Percentiles rank a stretch among this genome's conserved stretches.
Evolutionary conservation across 176 grass and related monocot genomes (phyloP).

Genomic region (Calamus simplicifolius): DNA sequence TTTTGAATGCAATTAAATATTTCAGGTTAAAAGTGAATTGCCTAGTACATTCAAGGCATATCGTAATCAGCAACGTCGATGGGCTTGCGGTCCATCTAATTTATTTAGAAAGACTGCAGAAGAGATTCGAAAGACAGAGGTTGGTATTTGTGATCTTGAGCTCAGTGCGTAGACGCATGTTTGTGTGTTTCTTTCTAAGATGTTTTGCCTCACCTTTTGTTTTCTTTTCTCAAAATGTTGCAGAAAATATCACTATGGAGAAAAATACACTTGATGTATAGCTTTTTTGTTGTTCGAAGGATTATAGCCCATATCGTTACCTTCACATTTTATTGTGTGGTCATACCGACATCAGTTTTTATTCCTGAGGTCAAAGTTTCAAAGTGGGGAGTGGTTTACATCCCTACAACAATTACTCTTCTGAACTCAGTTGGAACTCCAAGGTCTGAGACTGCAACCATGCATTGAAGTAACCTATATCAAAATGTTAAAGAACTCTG

Average conservation of each 20-base stretch:
- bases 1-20: background rate
- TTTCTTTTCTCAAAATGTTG: constrained; percentile 3
- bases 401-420: constrained; percentile 76
- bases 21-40: constrained; percentile 18
- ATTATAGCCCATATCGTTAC: constrained; percentile 77
- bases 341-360: constrained; percentile 61
- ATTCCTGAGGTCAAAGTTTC: constrained; percentile 70
- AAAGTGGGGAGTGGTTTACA: constrained; percentile 69
- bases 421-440: constrained; percentile 76
- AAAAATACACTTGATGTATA: constrained; percentile 75
- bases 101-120: background rate
- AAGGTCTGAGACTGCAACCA: constrained; percentile 25
- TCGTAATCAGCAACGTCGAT: constrained; percentile 7
- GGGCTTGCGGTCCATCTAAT: constrained; percentile 14
- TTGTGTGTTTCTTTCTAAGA: too few relatives aligned
- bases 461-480: too few relatives aligned
- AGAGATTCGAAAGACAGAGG: constrained; percentile 11
- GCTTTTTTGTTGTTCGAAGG: constrained; percentile 88
- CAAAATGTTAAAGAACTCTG: too few relatives aligned
- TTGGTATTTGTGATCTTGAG: background rate
- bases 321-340: constrained; percentile 82
- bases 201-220: background rate
- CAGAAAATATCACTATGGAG: constrained; percentile 71
- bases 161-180: too few relatives aligned
- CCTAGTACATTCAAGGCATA: constrained; percentile 13